These are phyloP conservation scores for Rehmannia glutinosa DNA, from an alignment of 257 asterid species.

Conservation along the genomic window DNA sequence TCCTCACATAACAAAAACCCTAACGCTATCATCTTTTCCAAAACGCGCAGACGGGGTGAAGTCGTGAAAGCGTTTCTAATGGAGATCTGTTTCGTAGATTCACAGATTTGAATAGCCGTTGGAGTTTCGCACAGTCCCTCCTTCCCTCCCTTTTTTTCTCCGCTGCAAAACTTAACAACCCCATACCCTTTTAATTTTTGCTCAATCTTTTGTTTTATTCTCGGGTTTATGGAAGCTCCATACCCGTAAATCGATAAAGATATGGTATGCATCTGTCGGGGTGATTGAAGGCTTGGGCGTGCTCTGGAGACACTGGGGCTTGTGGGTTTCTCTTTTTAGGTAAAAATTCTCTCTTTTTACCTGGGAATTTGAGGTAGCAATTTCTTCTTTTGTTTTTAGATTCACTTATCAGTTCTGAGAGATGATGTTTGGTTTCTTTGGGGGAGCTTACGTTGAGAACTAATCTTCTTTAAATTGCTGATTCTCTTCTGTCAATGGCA, in stretches of 20 bases:
- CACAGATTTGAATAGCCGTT: conserved; percentile 32
- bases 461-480: no score
- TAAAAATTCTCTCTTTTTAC: no score
- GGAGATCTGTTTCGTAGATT: conserved; percentile 19
- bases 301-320: no score
- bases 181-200: not conserved
- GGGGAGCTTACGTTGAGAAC: no score
- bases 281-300: no score
- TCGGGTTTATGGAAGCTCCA: not conserved
- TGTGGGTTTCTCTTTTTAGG: not conserved
- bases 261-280: no score
- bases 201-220: not conserved
- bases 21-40: conserved; percentile 25
- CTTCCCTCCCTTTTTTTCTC: conserved; percentile 23
- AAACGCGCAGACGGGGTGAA: conserved; percentile 23
- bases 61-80: conserved; percentile 39
- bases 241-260: not conserved
- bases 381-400: no score
- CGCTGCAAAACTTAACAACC: not conserved
- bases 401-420: no score
- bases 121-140: not conserved
- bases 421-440: conserved; percentile 28
- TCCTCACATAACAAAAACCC: conserved; percentile 26
- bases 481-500: no score
- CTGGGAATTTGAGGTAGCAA: not conserved